Evolutionary conservation across 495 filamentous ascomycete genomes (phyloP).

Genomic region (Aspergillus bridgeri): DNA sequence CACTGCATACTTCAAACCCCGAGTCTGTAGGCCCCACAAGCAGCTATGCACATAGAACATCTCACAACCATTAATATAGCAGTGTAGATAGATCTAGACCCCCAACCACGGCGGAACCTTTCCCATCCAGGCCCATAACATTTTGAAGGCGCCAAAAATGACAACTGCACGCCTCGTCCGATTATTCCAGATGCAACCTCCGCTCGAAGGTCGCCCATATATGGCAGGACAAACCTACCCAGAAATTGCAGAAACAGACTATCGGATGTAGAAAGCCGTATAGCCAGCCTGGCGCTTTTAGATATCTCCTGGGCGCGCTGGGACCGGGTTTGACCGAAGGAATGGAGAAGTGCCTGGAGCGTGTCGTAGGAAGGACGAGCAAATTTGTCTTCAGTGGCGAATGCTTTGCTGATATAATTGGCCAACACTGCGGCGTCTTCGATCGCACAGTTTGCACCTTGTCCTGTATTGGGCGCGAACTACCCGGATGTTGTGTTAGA

Average conservation of each 20-base stretch:
- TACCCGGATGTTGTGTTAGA: background rate
- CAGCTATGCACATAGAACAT: too few species aligned
- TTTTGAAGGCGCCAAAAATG: too few species aligned
- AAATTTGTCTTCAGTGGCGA: background rate
- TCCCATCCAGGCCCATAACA: too few species aligned
- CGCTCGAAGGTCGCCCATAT: slow-evolving; percentile 12
- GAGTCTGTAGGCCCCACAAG: too few species aligned
- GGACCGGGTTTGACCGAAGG: slow-evolving; percentile 1
- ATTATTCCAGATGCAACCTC: slow-evolving; percentile 16
- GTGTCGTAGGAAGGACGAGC: slow-evolving; percentile 1
- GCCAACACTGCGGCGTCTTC: slow-evolving; percentile 22
- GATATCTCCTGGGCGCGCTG: slow-evolving; percentile 10
- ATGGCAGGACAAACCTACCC: slow-evolving; percentile 15
- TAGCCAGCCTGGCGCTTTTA: slow-evolving; percentile 5
- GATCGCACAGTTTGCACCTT: slow-evolving; percentile 29
- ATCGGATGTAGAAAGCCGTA: slow-evolving; percentile 15
- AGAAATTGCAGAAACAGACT: slow-evolving; percentile 8
- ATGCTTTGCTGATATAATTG: slow-evolving; percentile 5
- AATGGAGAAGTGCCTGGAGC: background rate
- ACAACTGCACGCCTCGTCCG: slow-evolving; percentile 5
- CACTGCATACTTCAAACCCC: too few species aligned
- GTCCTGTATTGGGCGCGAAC: slow-evolving; percentile 29
- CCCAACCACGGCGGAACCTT: too few species aligned
- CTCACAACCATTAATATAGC: too few species aligned
- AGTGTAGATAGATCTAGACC: too few species aligned